phyloP scores from a whole-genome alignment of 2,329 filamentous ascomycete genomes.

The Penicillium vulpinum region DNA sequence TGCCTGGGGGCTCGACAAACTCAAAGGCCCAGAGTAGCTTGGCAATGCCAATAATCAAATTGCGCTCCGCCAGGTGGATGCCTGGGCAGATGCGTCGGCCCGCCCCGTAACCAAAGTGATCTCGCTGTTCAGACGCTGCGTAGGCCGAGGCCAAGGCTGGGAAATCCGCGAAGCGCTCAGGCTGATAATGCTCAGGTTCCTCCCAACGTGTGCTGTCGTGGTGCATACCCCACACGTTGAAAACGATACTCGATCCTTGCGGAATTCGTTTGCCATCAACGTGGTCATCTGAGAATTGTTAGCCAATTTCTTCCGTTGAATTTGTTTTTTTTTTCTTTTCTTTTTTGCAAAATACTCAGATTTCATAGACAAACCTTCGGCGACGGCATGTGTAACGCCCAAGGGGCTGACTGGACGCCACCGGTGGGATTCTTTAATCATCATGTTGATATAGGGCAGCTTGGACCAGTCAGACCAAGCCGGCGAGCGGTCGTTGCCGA shows the following conservation, averaged over 20 bases:
- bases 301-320: background rate
- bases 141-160: background rate
- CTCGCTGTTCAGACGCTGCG: background rate
- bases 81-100: background rate
- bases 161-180: background rate
- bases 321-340: background rate
- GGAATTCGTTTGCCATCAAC: background rate
- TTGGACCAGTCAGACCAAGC: background rate
- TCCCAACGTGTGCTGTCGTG: background rate
- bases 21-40: conserved; percentile 4
- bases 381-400: background rate
- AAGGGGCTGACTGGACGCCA: background rate
- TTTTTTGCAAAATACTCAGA: no score
- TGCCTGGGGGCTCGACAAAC: background rate
- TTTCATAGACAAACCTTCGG: background rate
- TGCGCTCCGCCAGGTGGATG: conserved; percentile 2
- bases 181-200: background rate
- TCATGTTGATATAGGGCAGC: background rate
- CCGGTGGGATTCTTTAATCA: background rate
- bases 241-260: background rate
- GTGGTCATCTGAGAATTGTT: background rate
- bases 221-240: background rate
- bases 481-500: background rate
- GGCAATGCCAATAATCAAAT: background rate
- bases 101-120: background rate